Conservation (phyloP, 371 early-diverging fungal genomes). For the Lichtheimia ramosa region DNA sequence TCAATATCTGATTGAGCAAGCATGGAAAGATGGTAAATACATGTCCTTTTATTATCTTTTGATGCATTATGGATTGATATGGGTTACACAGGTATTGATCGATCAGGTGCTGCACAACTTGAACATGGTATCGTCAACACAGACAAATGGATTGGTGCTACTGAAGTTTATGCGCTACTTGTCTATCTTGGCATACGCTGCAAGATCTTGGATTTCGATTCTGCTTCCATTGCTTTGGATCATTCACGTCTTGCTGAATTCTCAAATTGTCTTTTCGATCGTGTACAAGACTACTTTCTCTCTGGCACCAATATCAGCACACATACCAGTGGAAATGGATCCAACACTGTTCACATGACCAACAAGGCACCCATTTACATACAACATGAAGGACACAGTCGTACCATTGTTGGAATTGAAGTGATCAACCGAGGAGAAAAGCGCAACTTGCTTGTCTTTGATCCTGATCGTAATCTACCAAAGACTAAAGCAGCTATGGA, state of each 20-base stretch:
- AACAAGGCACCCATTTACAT: conserved; percentile 66
- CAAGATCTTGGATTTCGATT: conserved; percentile 59
- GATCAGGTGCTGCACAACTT: conserved; percentile 56
- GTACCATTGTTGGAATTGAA: conserved; percentile 70
- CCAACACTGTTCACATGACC: conserved; percentile 42
- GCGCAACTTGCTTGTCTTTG: conserved; percentile 61
- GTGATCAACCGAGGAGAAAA: conserved; percentile 21
- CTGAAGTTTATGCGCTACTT: conserved; percentile 61
- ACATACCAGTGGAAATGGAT: conserved; percentile 17
- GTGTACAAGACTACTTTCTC: conserved; percentile 46
- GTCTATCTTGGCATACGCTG: conserved; percentile 50
- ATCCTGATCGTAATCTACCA: conserved; percentile 53
- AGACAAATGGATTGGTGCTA: conserved; percentile 71
- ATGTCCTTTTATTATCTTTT: background rate
- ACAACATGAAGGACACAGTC: conserved; percentile 74
- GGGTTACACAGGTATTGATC: conserved; percentile 45
- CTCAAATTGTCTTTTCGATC: conserved; percentile 50
- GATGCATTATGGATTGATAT: too few species aligned
- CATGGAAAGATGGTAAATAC: conserved; percentile 50
- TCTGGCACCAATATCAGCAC: background rate
- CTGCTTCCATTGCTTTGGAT: conserved; percentile 6
- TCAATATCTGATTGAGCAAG: conserved; percentile 57
- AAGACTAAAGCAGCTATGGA: background rate
- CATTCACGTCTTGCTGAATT: background rate
- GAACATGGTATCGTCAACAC: conserved; percentile 47